Conservation (phyloP, 1,284 basidiomycete genomes). For the Malassezia obtusa region DNA sequence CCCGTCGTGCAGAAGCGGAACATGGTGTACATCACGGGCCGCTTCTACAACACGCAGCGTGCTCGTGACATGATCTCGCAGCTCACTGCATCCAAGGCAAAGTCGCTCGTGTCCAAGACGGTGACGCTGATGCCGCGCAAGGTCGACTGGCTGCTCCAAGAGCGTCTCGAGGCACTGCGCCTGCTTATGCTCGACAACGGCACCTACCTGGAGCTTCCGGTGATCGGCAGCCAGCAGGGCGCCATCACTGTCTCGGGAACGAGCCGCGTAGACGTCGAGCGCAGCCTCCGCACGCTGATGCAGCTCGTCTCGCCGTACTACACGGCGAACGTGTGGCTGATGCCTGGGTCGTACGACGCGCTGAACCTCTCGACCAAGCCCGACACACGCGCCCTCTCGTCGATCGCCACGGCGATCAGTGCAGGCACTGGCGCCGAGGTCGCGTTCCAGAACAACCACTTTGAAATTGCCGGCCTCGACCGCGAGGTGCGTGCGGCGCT, state of each 20-base stretch:
- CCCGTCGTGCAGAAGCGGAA: constrained; percentile 58
- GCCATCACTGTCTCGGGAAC: constrained; percentile 90
- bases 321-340: constrained; percentile 86
- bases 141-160: constrained; percentile 92
- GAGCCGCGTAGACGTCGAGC: constrained; percentile 84
- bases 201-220: constrained; percentile 86
- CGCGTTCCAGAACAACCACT: constrained; percentile 93
- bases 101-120: constrained; percentile 80
- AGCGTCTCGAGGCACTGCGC: constrained; percentile 80
- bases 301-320: constrained; percentile 90
- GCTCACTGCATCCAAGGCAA: constrained; percentile 72
- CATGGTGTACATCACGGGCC: constrained; percentile 89
- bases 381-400: constrained; percentile 72
- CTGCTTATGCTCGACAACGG: constrained; percentile 90
- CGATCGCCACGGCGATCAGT: constrained; percentile 75
- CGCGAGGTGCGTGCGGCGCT: constrained; percentile 79
- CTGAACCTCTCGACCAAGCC: constrained; percentile 70
- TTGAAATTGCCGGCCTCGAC: constrained; percentile 94
- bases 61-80: constrained; percentile 90
- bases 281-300: constrained; percentile 91
- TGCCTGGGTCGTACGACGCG: constrained; percentile 85
- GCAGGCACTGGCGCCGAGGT: constrained; percentile 81
- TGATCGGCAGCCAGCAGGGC: constrained; percentile 79
- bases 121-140: constrained; percentile 90
- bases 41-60: constrained; percentile 89